Percentiles rank a stretch among this genome's conserved stretches.
phyloP scores from a whole-genome alignment of 2,329 filamentous ascomycete genomes.

The Tetracladium maxilliforme region DNA sequence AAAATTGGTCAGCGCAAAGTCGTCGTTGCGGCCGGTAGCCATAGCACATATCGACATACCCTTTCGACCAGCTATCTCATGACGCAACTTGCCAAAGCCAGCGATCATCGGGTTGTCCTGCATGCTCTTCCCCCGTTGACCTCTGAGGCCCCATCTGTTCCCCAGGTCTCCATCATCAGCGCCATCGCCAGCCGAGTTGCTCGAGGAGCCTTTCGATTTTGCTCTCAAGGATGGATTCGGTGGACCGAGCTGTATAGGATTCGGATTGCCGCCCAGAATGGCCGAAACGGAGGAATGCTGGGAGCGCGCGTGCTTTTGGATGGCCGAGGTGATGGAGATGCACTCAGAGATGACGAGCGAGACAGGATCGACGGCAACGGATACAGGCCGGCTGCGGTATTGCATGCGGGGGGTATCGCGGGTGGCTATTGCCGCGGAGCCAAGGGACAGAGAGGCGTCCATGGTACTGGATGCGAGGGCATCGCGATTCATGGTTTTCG shows the following conservation, averaged over 20 bases:
- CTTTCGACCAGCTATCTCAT: constrained; percentile 76
- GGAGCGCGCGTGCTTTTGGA: constrained; percentile 94
- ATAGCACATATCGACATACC: constrained; percentile 28
- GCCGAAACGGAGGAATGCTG: constrained; percentile 92
- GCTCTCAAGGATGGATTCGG: constrained; percentile 24
- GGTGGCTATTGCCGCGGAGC: not conserved
- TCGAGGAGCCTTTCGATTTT: constrained; percentile 23
- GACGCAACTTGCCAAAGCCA: constrained; percentile 78
- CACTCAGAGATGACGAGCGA: constrained; percentile 96
- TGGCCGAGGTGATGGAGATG: constrained; percentile 93
- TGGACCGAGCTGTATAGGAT: constrained; percentile 36
- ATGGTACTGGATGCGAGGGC: constrained; percentile 10
- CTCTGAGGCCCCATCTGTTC: constrained; percentile 83
- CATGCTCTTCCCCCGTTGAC: constrained; percentile 93
- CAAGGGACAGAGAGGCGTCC: constrained; percentile 8
- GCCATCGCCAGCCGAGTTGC: constrained; percentile 18
- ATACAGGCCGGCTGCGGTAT: constrained; percentile 48
- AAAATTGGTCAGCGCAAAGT: not conserved
- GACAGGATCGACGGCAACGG: constrained; percentile 79
- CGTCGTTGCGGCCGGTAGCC: constrained; percentile 1
- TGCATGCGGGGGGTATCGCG: too few relatives aligned
- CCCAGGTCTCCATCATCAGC: constrained; percentile 43
- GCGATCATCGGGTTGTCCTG: constrained; percentile 95
- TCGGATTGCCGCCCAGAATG: constrained; percentile 69
- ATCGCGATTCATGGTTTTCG: constrained; percentile 18